phyloP scores from a whole-genome alignment of 1,139 yeast genomes.

The Geotrichum cucujoidarum region DNA sequence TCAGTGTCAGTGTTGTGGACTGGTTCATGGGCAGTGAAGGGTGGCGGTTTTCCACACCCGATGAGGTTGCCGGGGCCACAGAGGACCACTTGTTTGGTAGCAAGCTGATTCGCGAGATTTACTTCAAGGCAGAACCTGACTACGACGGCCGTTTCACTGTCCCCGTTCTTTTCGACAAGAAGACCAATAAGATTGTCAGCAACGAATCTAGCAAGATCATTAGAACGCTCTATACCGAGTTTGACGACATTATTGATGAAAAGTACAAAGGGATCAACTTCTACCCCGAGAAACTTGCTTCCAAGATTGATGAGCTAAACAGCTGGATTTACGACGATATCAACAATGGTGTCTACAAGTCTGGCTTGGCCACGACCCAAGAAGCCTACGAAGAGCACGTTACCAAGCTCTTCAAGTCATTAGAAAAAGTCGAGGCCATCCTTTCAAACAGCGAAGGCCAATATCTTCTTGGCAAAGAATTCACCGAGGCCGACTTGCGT shows the following conservation, averaged over 20 bases:
- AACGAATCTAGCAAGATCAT: constrained; percentile 88
- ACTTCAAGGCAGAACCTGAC: constrained; percentile 70
- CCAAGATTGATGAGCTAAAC: constrained; percentile 68
- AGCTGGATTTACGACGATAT: constrained; percentile 79
- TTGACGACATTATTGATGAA: constrained; percentile 48
- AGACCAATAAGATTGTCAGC: constrained; percentile 73
- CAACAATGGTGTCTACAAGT: constrained; percentile 89
- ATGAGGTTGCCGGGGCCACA: constrained; percentile 52
- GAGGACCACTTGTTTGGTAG: constrained; percentile 62
- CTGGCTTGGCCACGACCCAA: constrained; percentile 84
- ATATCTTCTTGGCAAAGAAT: constrained; percentile 57
- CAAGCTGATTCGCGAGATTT: constrained; percentile 60
- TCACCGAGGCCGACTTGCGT: constrained; percentile 88
- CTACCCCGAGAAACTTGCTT: constrained; percentile 53
- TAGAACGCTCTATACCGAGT: constrained; percentile 71
- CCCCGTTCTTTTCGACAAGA: constrained; percentile 88
- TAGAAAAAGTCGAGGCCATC: constrained; percentile 69
- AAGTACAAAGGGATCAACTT: constrained; percentile 50
- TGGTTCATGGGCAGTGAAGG: constrained; percentile 81
- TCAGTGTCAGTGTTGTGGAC: constrained; percentile 66
- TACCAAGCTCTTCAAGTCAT: constrained; percentile 54
- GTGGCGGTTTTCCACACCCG: constrained; percentile 68
- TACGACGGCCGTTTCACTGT: constrained; percentile 83
- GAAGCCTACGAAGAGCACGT: constrained; percentile 77
- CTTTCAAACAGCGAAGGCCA: constrained; percentile 48